phyloP scores from a whole-genome alignment of 441 rosid genomes.

The Gossypium davidsonii region DNA sequence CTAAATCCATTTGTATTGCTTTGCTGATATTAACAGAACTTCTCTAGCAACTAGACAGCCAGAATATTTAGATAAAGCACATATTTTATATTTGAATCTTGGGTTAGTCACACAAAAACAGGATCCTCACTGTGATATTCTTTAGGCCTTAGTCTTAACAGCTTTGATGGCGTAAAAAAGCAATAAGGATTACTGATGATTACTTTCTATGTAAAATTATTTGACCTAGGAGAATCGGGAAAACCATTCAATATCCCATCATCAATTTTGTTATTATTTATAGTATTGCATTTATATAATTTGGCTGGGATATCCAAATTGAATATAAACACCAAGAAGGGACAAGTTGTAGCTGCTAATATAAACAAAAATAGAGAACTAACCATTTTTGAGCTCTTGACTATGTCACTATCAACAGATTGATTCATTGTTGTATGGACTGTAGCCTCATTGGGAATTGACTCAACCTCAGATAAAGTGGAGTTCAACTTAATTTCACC shows the following conservation, averaged over 20 bases:
- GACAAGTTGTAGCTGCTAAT: background rate
- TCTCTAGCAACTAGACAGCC: background rate
- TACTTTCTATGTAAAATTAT: background rate
- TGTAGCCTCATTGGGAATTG: conserved; percentile 21
- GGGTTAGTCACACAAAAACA: background rate
- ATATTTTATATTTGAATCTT: background rate
- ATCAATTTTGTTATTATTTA: background rate
- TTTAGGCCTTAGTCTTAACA: background rate
- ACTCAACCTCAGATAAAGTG: conserved; percentile 18
- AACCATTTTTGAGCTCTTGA: conserved; percentile 31
- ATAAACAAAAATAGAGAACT: conserved; percentile 16
- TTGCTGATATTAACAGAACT: background rate
- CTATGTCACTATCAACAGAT: conserved; percentile 13
- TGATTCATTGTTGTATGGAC: conserved; percentile 12
- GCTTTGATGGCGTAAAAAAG: background rate
- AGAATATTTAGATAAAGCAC: background rate
- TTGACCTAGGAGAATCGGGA: background rate
- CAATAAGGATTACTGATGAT: conserved; percentile 1
- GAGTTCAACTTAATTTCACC: conserved; percentile 21
- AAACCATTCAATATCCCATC: background rate
- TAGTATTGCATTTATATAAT: background rate
- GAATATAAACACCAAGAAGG: background rate
- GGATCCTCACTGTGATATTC: background rate
- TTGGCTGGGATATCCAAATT: background rate
- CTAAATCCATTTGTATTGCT: background rate